Base-by-base conservation (phyloP, 2,329 filamentous ascomycete genomes). In the Peltaster fructicola region DNA sequence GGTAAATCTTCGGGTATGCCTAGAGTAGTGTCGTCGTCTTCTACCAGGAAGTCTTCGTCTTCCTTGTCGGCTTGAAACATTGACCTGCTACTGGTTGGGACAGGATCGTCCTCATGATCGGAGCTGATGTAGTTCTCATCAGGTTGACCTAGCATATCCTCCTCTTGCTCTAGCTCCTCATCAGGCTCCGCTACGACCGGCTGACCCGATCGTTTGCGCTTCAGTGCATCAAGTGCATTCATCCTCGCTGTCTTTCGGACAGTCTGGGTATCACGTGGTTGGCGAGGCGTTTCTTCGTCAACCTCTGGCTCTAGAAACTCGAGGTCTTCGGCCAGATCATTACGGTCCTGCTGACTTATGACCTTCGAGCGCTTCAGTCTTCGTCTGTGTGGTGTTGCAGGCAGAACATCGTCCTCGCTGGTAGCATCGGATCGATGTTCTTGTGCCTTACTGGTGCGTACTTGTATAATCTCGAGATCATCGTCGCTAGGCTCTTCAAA, bases 1-100 rank as follows among this genome's bases (percentile, higher is more conserved):
- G 78, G 78, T 7, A 59, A 52, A 2, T 64, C 68, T 1, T 65
- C 66, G 2, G 68, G 69, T 1, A 76, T 46, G 6, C 59, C 63
- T 5, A 63, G 52, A 0, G 48, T 51, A 20, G 59, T 58, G 5
- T 68, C 70, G 13, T 74, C 68, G 22, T 74, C 53, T n/a, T 50
- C 56, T 2, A 62, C 56, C 11, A 84, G 61, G 32, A 81, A 81
- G 31, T 67, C 66, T 3, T 67, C 63, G 14, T 71, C 63, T 6
- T 59, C 52, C 11, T 44, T 29, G 24, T 65, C 59, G n/a, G 61
- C 51, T 18, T 60, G 52, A 38, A 68, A 57, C 40, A 59, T 53
- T 15, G 53, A 46, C 34, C 44, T 45, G 26, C 46, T 46, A 27
- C 38, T 42, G 14, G 33, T 34, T 13, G 24, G 47, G 41, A 16